A percentile compares a stretch with the other conserved stretches of the same genome.
Conservation (phyloP, 768 basidiomycete genomes). For the Amanita polypyramis region DNA sequence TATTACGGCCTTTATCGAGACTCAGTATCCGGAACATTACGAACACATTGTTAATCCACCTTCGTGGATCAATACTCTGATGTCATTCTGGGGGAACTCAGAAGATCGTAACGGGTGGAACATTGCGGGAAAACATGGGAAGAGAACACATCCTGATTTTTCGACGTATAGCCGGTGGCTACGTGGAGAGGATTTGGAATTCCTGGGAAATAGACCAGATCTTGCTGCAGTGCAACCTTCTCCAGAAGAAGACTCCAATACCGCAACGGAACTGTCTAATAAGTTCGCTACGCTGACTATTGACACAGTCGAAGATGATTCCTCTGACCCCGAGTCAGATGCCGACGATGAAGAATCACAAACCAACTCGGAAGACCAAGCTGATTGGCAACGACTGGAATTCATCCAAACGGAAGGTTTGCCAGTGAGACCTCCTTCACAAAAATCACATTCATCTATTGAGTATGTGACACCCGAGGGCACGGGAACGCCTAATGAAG, state of each 20-base stretch:
- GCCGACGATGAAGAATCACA: slow-evolving; percentile 3
- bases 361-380: slow-evolving; percentile 6
- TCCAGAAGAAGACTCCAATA: background rate
- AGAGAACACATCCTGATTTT: slow-evolving; percentile 13
- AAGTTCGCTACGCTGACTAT: background rate
- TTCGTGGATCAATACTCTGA: slow-evolving; percentile 28
- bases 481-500: background rate
- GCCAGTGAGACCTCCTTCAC: background rate
- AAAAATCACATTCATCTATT: background rate
- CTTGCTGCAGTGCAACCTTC: background rate
- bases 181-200: slow-evolving; percentile 33
- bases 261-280: background rate
- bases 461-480: background rate
- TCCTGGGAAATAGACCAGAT: slow-evolving; percentile 20
- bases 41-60: slow-evolving; percentile 33
- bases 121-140: slow-evolving; percentile 16
- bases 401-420: background rate
- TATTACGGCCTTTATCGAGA: slow-evolving; percentile 30
- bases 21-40: slow-evolving; percentile 38
- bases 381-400: slow-evolving; percentile 5
- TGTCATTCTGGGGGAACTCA: slow-evolving; percentile 4
- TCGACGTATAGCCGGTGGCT: slow-evolving; percentile 45
- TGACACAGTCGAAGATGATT: background rate
- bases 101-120: slow-evolving; percentile 22
- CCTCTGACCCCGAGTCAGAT: background rate